Conservation (phyloP, 2,329 filamentous ascomycete genomes). For the Tolypocladium cylindrosporum region DNA sequence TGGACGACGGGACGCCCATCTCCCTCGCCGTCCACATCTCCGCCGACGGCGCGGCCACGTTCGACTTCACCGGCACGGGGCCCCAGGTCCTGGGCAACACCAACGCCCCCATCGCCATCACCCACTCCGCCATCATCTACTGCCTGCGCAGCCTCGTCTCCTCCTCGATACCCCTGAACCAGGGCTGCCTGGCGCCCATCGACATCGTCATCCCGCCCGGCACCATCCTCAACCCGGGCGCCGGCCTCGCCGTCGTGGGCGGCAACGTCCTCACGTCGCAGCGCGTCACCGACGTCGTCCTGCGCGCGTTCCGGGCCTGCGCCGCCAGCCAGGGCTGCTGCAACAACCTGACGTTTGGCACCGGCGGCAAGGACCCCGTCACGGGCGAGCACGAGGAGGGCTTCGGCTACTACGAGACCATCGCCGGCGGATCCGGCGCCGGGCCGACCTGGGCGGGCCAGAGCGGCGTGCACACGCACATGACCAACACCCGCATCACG, state of each 20-base stretch:
- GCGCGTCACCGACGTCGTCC: constrained; percentile 72
- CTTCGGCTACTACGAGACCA: constrained; percentile 83
- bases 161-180: constrained; percentile 77
- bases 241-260: constrained; percentile 70
- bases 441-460: constrained; percentile 65
- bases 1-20: constrained; percentile 82
- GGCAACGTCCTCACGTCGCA: constrained; percentile 76
- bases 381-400: constrained; percentile 36
- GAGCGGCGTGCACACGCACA: constrained; percentile 70
- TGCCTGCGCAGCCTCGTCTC: constrained; percentile 71
- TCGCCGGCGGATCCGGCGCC: constrained; percentile 67
- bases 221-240: constrained; percentile 65
- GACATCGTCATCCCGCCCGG: constrained; percentile 62
- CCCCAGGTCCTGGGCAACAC: constrained; percentile 21
- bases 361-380: constrained; percentile 60
- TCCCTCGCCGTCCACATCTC: constrained; percentile 66
- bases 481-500: constrained; percentile 80
- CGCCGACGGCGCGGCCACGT: constrained; percentile 62
- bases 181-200: constrained; percentile 72
- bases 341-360: constrained; percentile 80
- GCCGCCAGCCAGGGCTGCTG: constrained; percentile 72
- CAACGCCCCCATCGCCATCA: constrained; percentile 23
- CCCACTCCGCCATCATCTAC: constrained; percentile 64
- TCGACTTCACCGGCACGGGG: constrained; percentile 32
- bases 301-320: constrained; percentile 70